Conservation (phyloP, 495 filamentous ascomycete species). For the Penicillium odoratum region DNA sequence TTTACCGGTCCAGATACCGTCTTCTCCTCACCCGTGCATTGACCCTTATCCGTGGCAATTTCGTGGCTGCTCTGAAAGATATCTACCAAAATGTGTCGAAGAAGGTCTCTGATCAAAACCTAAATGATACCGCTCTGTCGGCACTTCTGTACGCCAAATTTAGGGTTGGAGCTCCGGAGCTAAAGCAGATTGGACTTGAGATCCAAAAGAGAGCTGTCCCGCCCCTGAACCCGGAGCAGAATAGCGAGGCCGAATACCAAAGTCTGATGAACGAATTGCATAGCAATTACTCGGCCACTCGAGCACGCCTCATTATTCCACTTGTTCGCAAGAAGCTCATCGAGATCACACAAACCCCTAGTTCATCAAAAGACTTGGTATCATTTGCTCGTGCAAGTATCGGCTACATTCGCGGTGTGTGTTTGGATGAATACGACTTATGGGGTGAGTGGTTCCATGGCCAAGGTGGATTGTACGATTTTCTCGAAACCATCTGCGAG, state of each 20-base stretch:
- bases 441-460: constrained; percentile 77
- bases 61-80: constrained; percentile 70
- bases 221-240: constrained; percentile 59
- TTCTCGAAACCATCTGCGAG: constrained; percentile 71
- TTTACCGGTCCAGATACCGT: constrained; percentile 73
- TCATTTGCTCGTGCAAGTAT: constrained; percentile 69
- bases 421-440: constrained; percentile 71
- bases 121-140: constrained; percentile 77
- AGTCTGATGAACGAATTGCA: constrained; percentile 66
- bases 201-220: constrained; percentile 67
- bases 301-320: constrained; percentile 60
- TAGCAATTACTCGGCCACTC: constrained; percentile 61
- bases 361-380: constrained; percentile 66
- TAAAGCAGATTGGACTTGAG: constrained; percentile 65
- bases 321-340: constrained; percentile 60
- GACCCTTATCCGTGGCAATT: constrained; percentile 83
- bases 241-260: constrained; percentile 65
- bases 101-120: constrained; percentile 65
- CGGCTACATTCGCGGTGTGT: constrained; percentile 67
- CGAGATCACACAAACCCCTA: constrained; percentile 65
- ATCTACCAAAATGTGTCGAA: constrained; percentile 68
- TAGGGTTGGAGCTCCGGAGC: constrained; percentile 63
- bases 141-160: constrained; percentile 79
- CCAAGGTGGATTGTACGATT: constrained; percentile 67
- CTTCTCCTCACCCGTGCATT: constrained; percentile 69